A percentile compares a stretch with the other conserved stretches of the same genome.
Evolutionary conservation across 2,329 filamentous ascomycete species (phyloP).

Genomic region (Penicillium sp.): DNA sequence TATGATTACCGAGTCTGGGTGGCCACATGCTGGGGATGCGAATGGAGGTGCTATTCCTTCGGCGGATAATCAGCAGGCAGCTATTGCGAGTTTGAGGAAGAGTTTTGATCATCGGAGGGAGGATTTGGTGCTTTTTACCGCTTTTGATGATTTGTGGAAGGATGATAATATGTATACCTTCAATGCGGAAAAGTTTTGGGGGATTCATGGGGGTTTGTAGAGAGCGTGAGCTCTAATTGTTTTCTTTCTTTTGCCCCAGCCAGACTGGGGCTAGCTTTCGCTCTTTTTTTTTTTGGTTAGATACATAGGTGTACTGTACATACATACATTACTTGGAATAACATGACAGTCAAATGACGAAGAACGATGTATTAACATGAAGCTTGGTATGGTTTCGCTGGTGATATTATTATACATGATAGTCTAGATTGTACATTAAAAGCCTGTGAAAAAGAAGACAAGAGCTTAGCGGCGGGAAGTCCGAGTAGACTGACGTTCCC

Average conservation of each 20-base stretch:
- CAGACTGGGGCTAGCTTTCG: no score
- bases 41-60: constrained; percentile 72
- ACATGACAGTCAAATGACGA: background rate
- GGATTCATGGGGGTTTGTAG: constrained; percentile 46
- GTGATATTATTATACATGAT: background rate
- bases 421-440: background rate
- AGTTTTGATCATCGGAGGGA: constrained; percentile 50
- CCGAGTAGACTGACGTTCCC: background rate
- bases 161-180: constrained; percentile 60
- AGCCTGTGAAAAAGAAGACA: background rate
- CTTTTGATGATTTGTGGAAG: constrained; percentile 82
- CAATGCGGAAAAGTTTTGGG: constrained; percentile 76
- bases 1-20: constrained; percentile 80
- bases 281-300: background rate
- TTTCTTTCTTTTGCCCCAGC: background rate
- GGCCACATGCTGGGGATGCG: constrained; percentile 67
- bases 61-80: constrained; percentile 63
- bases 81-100: constrained; percentile 63
- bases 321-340: background rate
- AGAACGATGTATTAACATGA: background rate
- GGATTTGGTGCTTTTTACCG: constrained; percentile 69
- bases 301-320: no score
- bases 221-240: background rate
- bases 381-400: background rate
- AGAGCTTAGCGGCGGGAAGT: background rate